These are phyloP conservation scores for Penicillium silybi DNA, from an alignment of 495 filamentous ascomycete genomes.

Conservation along the genomic window DNA sequence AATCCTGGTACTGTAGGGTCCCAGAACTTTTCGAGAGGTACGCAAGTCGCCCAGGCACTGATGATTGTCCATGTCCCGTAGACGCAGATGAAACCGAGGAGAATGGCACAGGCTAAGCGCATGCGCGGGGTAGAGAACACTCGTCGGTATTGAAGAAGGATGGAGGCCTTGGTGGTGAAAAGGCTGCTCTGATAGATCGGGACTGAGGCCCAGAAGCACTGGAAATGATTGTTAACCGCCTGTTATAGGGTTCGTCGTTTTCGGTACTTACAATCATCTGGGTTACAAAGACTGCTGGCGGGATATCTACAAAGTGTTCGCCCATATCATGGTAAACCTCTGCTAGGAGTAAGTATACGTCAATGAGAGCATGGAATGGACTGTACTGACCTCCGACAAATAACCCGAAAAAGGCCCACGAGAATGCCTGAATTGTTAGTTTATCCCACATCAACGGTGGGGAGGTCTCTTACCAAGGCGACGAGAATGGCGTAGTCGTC, in stretches of 20 bases:
- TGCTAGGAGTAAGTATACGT: slow-evolving; percentile 12
- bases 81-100: slow-evolving; percentile 26
- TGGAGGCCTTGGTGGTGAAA: slow-evolving; percentile 34
- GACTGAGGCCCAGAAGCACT: slow-evolving; percentile 37
- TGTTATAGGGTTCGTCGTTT: too few species aligned
- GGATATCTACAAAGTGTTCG: slow-evolving; percentile 26
- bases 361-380: not conserved
- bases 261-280: slow-evolving; percentile 32
- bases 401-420: slow-evolving; percentile 34
- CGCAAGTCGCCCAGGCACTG: slow-evolving; percentile 35
- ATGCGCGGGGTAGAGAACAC: slow-evolving; percentile 37
- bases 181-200: slow-evolving; percentile 35
- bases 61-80: slow-evolving; percentile 39
- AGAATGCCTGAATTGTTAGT: slow-evolving; percentile 20
- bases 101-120: slow-evolving; percentile 33
- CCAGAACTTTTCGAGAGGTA: slow-evolving; percentile 36
- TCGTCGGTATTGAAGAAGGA: slow-evolving; percentile 36
- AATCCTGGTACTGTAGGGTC: slow-evolving; percentile 24
- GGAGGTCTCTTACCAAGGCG: slow-evolving; percentile 20
- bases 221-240: not conserved
- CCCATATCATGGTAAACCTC: slow-evolving; percentile 38
- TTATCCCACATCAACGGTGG: not conserved
- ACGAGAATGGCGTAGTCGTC: slow-evolving; percentile 43
- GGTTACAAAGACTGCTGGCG: slow-evolving; percentile 10
- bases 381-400: slow-evolving; percentile 28